Evolutionary conservation across 768 basidiomycete genomes (phyloP).

Genomic region (Boletus rubescentipes): DNA sequence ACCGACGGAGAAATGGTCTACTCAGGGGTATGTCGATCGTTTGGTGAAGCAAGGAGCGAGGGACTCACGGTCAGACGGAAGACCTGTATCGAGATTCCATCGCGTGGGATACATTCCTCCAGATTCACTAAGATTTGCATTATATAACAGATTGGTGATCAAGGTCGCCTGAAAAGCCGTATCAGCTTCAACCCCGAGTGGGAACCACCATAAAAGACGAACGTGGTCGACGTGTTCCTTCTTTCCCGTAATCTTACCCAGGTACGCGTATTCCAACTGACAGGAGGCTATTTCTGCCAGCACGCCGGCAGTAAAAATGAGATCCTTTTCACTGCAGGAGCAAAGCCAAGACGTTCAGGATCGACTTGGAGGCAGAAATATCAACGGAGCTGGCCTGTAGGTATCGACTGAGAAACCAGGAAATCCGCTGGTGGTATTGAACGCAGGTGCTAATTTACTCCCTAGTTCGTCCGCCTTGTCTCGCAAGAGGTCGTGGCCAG

Average conservation of each 20-base stretch:
- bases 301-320: conserved; percentile 30
- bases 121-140: conserved; percentile 42
- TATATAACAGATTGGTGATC: conserved; percentile 47
- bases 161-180: conserved; percentile 41
- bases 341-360: neutral
- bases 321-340: neutral
- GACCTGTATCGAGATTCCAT: conserved; percentile 52
- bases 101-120: conserved; percentile 63
- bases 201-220: conserved; percentile 17
- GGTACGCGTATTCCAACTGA: conserved; percentile 83
- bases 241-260: conserved; percentile 76
- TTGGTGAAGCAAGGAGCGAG: neutral
- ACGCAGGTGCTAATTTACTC: conserved; percentile 62
- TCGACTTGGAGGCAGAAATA: neutral
- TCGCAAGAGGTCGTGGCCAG: conserved; percentile 61
- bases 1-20: conserved; percentile 54
- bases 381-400: conserved; percentile 39
- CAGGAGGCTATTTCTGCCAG: conserved; percentile 78
- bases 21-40: neutral
- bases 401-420: conserved; percentile 72
- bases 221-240: conserved; percentile 59
- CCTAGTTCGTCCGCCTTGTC: conserved; percentile 76
- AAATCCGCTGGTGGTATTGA: conserved; percentile 67
- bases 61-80: conserved; percentile 47
- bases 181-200: neutral